Percentiles rank a stretch among this genome's conserved stretches.
These are phyloP conservation scores for Aaosphaeria arxii DNA, from an alignment of 2,329 filamentous ascomycete genomes.

Conservation along the genomic window DNA sequence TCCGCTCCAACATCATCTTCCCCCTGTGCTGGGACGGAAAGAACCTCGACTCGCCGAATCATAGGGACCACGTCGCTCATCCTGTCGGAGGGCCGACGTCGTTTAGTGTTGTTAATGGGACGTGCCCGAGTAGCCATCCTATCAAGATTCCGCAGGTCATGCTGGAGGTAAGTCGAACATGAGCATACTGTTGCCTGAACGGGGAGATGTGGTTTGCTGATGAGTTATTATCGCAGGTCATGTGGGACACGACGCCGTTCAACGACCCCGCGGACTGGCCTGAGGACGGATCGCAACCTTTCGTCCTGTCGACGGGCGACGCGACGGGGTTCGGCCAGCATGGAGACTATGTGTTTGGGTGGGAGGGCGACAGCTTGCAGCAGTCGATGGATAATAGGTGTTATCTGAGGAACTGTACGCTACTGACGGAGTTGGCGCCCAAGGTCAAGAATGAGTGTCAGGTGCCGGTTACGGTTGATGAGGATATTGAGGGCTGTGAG, in stretches of 20 bases:
- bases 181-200: not conserved
- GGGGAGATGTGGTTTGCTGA: not conserved
- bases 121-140: slow-evolving; percentile 39
- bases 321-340: slow-evolving; percentile 47
- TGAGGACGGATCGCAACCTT: slow-evolving; percentile 10
- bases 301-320: slow-evolving; percentile 26
- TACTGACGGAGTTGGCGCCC: slow-evolving; percentile 6
- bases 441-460: slow-evolving; percentile 12
- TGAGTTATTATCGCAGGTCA: slow-evolving; percentile 16
- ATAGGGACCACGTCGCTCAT: slow-evolving; percentile 48
- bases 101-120: slow-evolving; percentile 24
- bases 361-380: slow-evolving; percentile 12
- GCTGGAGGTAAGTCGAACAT: slow-evolving; percentile 30
- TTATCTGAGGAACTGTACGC: slow-evolving; percentile 12
- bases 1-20: slow-evolving; percentile 46
- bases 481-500: slow-evolving; percentile 18
- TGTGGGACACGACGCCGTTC: slow-evolving; percentile 38
- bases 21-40: slow-evolving; percentile 48
- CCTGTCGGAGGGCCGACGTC: slow-evolving; percentile 16
- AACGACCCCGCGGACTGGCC: slow-evolving; percentile 14
- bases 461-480: slow-evolving; percentile 10
- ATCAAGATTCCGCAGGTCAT: slow-evolving; percentile 44
- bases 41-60: slow-evolving; percentile 51
- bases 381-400: slow-evolving; percentile 12
- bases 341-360: slow-evolving; percentile 40